A percentile compares a stretch with the other conserved stretches of the same genome.
Conservation (phyloP, 2,329 filamentous ascomycete species). For the Botrytis fragariae region DNA sequence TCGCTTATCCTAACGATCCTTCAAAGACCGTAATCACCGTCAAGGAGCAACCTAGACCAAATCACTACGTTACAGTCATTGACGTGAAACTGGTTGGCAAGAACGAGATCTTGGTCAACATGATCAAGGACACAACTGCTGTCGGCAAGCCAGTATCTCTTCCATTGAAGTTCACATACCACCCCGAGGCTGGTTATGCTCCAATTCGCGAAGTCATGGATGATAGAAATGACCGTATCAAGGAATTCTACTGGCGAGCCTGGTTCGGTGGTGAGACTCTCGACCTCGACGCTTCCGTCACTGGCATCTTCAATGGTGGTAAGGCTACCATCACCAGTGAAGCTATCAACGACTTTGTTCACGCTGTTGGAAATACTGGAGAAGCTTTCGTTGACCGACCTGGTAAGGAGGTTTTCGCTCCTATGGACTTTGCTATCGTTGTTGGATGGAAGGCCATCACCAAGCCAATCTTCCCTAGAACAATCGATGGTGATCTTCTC, state of each 20-base stretch:
- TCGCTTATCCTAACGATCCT: constrained; percentile 76
- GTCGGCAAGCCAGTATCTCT: constrained; percentile 79
- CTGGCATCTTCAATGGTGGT: constrained; percentile 86
- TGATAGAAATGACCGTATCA: constrained; percentile 93
- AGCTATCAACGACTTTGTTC: constrained; percentile 97
- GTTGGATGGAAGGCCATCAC: constrained; percentile 99
- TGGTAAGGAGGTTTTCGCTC: constrained; percentile 88
- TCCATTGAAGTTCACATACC: constrained; percentile 86
- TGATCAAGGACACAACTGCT: constrained; percentile 91
- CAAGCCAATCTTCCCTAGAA: constrained; percentile 96
- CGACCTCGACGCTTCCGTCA: constrained; percentile 80
- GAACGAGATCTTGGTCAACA: constrained; percentile 80
- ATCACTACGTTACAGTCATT: constrained; percentile 84
- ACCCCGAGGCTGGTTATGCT: constrained; percentile 94
- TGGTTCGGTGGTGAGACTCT: constrained; percentile 91
- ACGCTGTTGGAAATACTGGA: constrained; percentile 95
- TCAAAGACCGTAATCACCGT: constrained; percentile 81
- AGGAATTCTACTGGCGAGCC: constrained; percentile 97
- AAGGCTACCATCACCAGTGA: constrained; percentile 82
- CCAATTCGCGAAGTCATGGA: constrained; percentile 97
- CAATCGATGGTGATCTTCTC: constrained; percentile 91
- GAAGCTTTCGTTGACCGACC: constrained; percentile 96
- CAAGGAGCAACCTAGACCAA: constrained; percentile 80
- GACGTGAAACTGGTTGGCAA: constrained; percentile 74
- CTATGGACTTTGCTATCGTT: constrained; percentile 99